Evolutionary conservation across 495 filamentous ascomycete genomes (phyloP).

Genomic region (Tuber magnatum): DNA sequence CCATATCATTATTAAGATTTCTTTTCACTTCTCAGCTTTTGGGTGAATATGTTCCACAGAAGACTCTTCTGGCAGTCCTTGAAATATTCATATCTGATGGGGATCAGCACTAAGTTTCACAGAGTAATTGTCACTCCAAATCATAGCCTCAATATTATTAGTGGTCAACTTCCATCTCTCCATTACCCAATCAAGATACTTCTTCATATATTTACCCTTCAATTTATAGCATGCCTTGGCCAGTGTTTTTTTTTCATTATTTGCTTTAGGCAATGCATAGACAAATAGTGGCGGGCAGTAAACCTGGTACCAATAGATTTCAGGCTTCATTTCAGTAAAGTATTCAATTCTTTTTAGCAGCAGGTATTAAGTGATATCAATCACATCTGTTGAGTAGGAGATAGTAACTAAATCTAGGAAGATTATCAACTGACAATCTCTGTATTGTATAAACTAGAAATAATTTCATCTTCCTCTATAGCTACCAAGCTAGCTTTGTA

Average conservation of each 20-base stretch:
- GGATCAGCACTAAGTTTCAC: constrained; percentile 15
- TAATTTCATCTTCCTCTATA: constrained; percentile 15
- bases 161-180: constrained; percentile 1
- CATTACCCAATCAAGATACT: too few species aligned
- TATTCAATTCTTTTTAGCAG: too few species aligned
- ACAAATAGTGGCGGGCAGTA: constrained; percentile 7
- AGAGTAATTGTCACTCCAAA: constrained; percentile 30
- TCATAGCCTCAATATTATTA: constrained; percentile 15
- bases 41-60: constrained; percentile 10
- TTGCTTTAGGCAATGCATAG: not conserved
- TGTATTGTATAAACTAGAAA: not conserved
- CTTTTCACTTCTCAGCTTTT: constrained; percentile 4
- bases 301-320: not conserved
- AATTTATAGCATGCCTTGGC: too few species aligned
- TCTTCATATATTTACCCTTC: too few species aligned
- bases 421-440: not conserved
- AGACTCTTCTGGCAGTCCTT: constrained; percentile 13
- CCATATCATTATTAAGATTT: constrained; percentile 20
- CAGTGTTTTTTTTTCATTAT: too few species aligned
- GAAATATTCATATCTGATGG: constrained; percentile 18
- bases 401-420: not conserved
- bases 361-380: too few species aligned
- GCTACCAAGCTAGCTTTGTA: not conserved
- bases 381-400: too few species aligned
- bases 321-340: too few species aligned